These are phyloP conservation scores for Cantharellus anzutake DNA, from an alignment of 768 basidiomycete species.

Conservation along the genomic window DNA sequence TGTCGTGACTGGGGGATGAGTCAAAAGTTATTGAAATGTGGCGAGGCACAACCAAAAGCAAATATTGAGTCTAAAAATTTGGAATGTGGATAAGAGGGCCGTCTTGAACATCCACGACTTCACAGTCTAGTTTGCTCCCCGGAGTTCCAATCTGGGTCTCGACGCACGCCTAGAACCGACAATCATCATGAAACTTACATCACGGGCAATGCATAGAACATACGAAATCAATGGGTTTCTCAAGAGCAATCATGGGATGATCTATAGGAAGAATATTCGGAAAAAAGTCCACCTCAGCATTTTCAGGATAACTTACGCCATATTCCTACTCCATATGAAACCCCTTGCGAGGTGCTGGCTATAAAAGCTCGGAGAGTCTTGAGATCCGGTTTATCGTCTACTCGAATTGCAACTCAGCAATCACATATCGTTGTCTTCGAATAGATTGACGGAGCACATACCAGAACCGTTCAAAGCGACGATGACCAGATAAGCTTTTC, in stretches of 20 bases:
- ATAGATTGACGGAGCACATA: constrained; percentile 3
- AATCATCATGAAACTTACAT: constrained; percentile 9
- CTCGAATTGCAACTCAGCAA: not conserved
- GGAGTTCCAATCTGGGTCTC: constrained; percentile 79
- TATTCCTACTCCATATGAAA: constrained; percentile 62
- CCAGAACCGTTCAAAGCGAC: constrained; percentile 57
- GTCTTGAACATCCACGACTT: constrained; percentile 35
- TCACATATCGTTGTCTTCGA: not conserved
- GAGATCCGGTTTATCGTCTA: constrained; percentile 61
- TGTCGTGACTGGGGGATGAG: too few species aligned
- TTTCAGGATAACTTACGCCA: constrained; percentile 57
- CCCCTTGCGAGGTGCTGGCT: constrained; percentile 63
- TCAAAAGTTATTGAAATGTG: too few species aligned
- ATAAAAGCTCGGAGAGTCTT: constrained; percentile 61
- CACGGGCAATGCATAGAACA: not conserved
- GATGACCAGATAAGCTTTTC: constrained; percentile 56
- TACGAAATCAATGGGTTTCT: constrained; percentile 51
- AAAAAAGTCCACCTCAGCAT: not conserved
- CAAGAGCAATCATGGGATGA: constrained; percentile 78
- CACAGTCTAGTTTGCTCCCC: constrained; percentile 62
- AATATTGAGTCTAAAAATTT: too few species aligned
- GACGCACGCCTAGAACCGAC: constrained; percentile 40
- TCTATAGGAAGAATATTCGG: constrained; percentile 27
- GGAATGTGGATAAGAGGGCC: too few species aligned
- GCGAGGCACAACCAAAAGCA: too few species aligned